A percentile compares a stretch with the other conserved stretches of the same genome.
These are phyloP conservation scores for Trichophaea hybrida DNA, from an alignment of 2,329 filamentous ascomycete species.

Conservation along the genomic window DNA sequence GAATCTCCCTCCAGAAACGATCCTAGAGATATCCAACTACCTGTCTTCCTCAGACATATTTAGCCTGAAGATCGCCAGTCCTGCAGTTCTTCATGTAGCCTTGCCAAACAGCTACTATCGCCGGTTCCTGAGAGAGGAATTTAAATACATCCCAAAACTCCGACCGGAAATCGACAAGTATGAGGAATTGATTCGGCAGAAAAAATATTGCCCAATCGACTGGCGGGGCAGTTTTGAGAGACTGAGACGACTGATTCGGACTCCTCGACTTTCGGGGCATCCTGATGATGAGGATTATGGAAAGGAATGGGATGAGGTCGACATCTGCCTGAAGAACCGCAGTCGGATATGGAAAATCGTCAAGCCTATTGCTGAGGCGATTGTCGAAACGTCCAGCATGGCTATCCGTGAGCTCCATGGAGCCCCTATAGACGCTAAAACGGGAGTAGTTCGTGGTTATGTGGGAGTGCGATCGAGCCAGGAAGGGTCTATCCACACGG, in stretches of 20 bases:
- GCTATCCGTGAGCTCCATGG: constrained; percentile 11
- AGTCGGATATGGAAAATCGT: constrained; percentile 26
- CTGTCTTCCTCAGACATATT: constrained; percentile 24
- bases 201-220: constrained; percentile 8
- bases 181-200: constrained; percentile 1
- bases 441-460: constrained; percentile 22
- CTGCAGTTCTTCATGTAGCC: constrained; percentile 12
- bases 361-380: constrained; percentile 24
- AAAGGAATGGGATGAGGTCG: constrained; percentile 19
- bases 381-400: constrained; percentile 20
- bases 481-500: constrained; percentile 19
- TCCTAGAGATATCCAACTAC: constrained; percentile 19
- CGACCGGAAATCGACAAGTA: constrained; percentile 14
- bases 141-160: constrained; percentile 22
- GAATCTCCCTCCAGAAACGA: constrained; percentile 20
- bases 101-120: constrained; percentile 20
- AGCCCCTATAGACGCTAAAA: constrained; percentile 9
- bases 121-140: constrained; percentile 24
- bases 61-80: constrained; percentile 19
- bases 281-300: constrained; percentile 3
- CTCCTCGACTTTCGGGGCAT: constrained; percentile 8
- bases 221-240: constrained; percentile 23
- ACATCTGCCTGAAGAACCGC: constrained; percentile 24
- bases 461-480: constrained; percentile 19
- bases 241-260: constrained; percentile 20